phyloP scores from a whole-genome alignment of 1,284 basidiomycete genomes.

The Sporisorium graminicola region DNA sequence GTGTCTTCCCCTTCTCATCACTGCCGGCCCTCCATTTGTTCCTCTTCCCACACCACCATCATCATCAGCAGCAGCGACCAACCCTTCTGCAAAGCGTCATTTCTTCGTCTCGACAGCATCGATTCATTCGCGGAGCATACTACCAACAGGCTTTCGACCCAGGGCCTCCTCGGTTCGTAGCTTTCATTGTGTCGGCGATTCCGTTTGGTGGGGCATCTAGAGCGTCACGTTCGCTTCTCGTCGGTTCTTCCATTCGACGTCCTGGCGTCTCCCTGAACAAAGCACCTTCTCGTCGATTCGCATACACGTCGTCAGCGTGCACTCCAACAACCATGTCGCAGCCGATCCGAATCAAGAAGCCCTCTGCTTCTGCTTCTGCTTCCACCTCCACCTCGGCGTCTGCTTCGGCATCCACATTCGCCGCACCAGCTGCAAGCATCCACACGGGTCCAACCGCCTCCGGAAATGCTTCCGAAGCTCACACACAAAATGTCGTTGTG shows the following conservation, averaged over 20 bases:
- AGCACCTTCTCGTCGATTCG: background rate
- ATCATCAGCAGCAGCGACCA: background rate
- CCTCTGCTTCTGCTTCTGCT: slow-evolving; percentile 13
- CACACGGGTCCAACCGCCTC: slow-evolving; percentile 5
- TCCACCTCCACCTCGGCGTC: slow-evolving; percentile 7
- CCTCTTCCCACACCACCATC: background rate
- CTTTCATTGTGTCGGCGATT: slow-evolving; percentile 12
- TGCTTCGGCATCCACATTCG: slow-evolving; percentile 4
- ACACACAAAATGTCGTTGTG: slow-evolving; percentile 68
- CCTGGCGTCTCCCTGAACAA: no score
- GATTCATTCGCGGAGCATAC: background rate
- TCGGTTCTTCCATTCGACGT: background rate
- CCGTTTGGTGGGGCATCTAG: slow-evolving; percentile 1
- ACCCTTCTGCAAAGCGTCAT: background rate
- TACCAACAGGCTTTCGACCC: background rate
- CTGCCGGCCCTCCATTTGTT: no score
- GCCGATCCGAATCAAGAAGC: slow-evolving; percentile 33
- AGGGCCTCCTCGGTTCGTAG: background rate
- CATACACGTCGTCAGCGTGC: background rate
- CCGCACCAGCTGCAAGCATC: slow-evolving; percentile 20
- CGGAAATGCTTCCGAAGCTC: slow-evolving; percentile 31
- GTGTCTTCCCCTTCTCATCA: no score
- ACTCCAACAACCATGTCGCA: slow-evolving; percentile 19
- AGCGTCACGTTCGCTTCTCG: slow-evolving; percentile 20
- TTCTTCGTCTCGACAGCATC: background rate